Evolutionary conservation across 2,329 filamentous ascomycete species (phyloP), one percentile per base, ranked within the genome.

Genomic region (Monilinia fructigena): DNA sequence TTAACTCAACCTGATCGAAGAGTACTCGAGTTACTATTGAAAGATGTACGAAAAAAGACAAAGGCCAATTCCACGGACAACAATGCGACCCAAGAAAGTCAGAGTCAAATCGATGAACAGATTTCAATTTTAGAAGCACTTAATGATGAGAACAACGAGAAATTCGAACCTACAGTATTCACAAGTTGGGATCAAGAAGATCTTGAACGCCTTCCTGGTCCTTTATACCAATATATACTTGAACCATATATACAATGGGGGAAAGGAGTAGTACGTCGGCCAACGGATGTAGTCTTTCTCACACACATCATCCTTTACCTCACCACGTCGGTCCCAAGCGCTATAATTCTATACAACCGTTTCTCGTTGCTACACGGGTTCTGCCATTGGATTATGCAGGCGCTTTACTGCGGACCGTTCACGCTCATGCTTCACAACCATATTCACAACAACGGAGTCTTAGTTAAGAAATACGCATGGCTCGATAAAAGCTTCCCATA

Each of bases 371-470:
- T 84, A 48, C 91, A 93, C 76, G 91, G 83, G 12, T 71, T 91
- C 20, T 71, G 87, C 38, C 91, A 94, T 74, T 80, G 82, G 63
- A 73, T 84, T 12, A 86, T 92, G 81, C 86, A 90, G 72, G 78
- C 84, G 45, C 90, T 83, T 75, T 93, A 88, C 74, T 85, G 87
- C 63, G 90, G 90, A 10, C 81, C 87, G 1, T 94, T 92, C 78
- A 94, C 90, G 0, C 81, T 94, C 48, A 86, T 94, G 85, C 90
- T 91, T 83, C 91, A 94, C 73, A 90, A 94, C 74, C 91, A 94
- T 76, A 93, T 94, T 72, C 91, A 94, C 75, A 87, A 87, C 80
- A 83, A 87, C 55, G 91, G 91, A 20, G 81, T 93, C 3, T 78
- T 93, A 47, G 78, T 80, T 31, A 85, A 84, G 72, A 75, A 78